These are phyloP conservation scores for Penicillium palitans DNA, from an alignment of 2,329 filamentous ascomycete species.

Conservation along the genomic window DNA sequence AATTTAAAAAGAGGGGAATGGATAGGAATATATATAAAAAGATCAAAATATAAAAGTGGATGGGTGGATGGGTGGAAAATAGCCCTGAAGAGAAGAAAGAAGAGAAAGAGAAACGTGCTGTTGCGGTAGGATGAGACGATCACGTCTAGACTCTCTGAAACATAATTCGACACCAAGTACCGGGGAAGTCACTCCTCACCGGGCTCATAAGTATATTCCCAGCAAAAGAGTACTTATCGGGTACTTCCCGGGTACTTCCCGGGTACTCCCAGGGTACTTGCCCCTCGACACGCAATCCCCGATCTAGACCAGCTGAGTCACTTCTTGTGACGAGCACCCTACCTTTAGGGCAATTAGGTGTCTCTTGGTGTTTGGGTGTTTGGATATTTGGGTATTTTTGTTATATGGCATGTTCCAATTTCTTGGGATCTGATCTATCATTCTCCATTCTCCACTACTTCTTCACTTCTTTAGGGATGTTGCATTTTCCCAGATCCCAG, in stretches of 20 bases:
- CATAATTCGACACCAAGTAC: background rate
- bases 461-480: background rate
- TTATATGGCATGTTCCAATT: background rate
- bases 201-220: no score
- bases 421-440: background rate
- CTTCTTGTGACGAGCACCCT: background rate
- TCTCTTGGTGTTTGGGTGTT: no score
- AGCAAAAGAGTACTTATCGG: background rate
- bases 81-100: background rate
- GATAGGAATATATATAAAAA: background rate
- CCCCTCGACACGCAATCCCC: conserved; percentile 6
- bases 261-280: background rate
- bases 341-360: background rate
- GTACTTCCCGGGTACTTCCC: background rate
- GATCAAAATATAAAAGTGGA: background rate
- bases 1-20: background rate
- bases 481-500: background rate
- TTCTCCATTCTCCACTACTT: no score
- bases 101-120: conserved; percentile 9
- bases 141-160: conserved; percentile 10
- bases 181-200: background rate
- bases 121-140: conserved; percentile 14
- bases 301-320: conserved; percentile 13
- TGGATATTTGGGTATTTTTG: background rate
- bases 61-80: background rate